phyloP scores from a whole-genome alignment of 1,284 basidiomycete species.

The Leccinum cinnamomeum region DNA sequence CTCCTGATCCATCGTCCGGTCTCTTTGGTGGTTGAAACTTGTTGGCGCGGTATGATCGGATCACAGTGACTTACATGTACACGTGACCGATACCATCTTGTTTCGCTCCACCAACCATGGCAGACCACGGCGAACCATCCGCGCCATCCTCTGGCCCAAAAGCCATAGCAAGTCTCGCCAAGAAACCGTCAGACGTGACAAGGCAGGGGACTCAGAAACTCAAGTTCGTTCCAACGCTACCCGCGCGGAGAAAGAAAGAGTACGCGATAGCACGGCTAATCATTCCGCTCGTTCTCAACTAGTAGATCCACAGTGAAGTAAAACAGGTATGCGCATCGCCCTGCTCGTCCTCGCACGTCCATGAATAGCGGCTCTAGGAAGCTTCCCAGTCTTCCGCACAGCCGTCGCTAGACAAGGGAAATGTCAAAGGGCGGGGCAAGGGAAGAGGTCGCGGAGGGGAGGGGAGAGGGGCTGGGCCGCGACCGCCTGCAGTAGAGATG shows the following conservation, averaged over 20 bases:
- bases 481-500: constrained; percentile 61
- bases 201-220: constrained; percentile 70
- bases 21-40: background rate
- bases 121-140: constrained; percentile 15
- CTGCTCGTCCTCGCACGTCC: constrained; percentile 2
- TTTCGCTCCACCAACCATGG: constrained; percentile 16
- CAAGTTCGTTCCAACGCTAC: constrained; percentile 77
- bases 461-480: constrained; percentile 46
- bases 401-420: constrained; percentile 37
- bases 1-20: constrained; percentile 38
- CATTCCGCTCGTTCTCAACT: constrained; percentile 19
- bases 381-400: constrained; percentile 34
- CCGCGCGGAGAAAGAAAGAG: constrained; percentile 73
- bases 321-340: constrained; percentile 39
- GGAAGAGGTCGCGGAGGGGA: constrained; percentile 50
- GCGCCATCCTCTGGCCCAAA: constrained; percentile 36
- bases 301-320: constrained; percentile 35
- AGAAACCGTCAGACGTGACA: constrained; percentile 68
- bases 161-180: constrained; percentile 73
- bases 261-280: constrained; percentile 40
- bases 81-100: constrained; percentile 22
- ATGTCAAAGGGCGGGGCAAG: constrained; percentile 51
- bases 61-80: background rate
- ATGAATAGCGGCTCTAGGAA: constrained; percentile 45
- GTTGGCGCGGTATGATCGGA: background rate